Evolutionary conservation across 1,284 basidiomycete genomes (phyloP).

Genomic region (Termitomyces sp.): DNA sequence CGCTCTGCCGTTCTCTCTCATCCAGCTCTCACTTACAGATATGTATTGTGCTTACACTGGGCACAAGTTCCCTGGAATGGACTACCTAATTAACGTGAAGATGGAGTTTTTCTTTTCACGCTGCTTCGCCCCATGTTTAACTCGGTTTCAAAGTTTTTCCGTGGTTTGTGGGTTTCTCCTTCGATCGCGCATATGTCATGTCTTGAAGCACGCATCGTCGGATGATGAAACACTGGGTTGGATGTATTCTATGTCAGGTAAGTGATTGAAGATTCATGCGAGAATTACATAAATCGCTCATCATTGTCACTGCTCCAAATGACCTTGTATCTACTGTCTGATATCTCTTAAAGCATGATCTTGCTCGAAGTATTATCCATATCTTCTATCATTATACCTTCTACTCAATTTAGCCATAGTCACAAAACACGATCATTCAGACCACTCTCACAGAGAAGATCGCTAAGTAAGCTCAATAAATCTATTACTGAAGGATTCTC

Average conservation of each 20-base stretch:
- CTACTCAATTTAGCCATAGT: conserved; percentile 37
- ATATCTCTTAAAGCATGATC: conserved; percentile 31
- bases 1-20: conserved; percentile 4
- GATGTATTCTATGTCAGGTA: background rate
- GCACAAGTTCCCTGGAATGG: conserved; percentile 15
- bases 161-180: background rate
- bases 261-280: background rate
- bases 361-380: conserved; percentile 35
- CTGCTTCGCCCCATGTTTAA: background rate
- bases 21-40: conserved; percentile 9
- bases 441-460: conserved; percentile 90
- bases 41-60: conserved; percentile 14
- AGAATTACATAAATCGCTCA: no score
- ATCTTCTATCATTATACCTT: background rate
- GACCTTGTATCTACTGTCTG: background rate
- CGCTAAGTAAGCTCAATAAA: conserved; percentile 58
- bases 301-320: no score
- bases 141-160: background rate
- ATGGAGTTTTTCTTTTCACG: conserved; percentile 5
- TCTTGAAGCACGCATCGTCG: background rate
- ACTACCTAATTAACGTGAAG: conserved; percentile 16
- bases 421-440: conserved; percentile 91
- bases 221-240: background rate
- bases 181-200: background rate
- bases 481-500: background rate